These are phyloP conservation scores for Fagopyrum tataricum DNA, from an alignment of 148 eudicot genomes.

Conservation along the genomic window DNA sequence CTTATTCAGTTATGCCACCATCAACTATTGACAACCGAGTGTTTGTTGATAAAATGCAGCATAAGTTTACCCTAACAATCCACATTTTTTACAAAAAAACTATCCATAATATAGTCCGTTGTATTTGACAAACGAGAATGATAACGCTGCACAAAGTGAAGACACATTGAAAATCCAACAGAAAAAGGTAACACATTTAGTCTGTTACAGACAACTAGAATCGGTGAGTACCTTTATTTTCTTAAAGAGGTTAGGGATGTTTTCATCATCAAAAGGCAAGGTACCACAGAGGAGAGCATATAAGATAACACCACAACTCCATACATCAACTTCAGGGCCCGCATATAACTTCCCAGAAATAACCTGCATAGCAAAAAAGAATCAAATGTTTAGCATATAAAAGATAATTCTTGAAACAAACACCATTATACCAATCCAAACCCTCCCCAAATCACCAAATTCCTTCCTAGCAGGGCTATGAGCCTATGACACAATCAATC, in stretches of 20 bases:
- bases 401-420: background rate
- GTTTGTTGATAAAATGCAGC: background rate
- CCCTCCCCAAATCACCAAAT: slow-evolving; percentile 4
- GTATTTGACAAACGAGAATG: background rate
- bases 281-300: slow-evolving; percentile 98
- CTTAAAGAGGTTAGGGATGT: slow-evolving; percentile 95
- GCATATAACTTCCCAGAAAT: slow-evolving; percentile 96
- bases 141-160: background rate
- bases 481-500: background rate
- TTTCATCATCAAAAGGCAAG: slow-evolving; percentile 96
- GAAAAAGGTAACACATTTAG: background rate
- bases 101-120: background rate
- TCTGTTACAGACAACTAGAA: background rate
- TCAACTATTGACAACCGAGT: background rate
- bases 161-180: background rate
- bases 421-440: background rate
- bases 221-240: slow-evolving; percentile 70
- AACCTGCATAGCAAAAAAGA: slow-evolving; percentile 38
- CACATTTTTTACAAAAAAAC: too few relatives aligned
- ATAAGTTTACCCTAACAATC: background rate
- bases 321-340: slow-evolving; percentile 98
- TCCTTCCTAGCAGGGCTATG: background rate
- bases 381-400: background rate
- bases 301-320: slow-evolving; percentile 98
- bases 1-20: background rate